Evolutionary conservation across 2,329 filamentous ascomycete species (phyloP), one percentile per base, ranked within the genome.

Genomic region (Cytospora schulzeri): DNA sequence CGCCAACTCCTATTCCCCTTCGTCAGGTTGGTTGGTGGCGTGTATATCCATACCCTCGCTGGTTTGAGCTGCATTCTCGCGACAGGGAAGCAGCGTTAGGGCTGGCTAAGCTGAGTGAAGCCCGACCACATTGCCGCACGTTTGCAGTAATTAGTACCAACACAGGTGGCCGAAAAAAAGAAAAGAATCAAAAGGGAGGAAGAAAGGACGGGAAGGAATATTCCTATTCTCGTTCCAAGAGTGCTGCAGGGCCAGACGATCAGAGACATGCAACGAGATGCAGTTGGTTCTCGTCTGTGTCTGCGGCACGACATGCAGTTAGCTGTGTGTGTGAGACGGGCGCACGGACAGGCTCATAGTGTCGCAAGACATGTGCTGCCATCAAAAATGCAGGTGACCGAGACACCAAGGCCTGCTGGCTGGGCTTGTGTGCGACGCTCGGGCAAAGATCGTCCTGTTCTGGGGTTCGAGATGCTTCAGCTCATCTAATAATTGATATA

Each of bases 351-450:
- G 54, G 33, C n/a, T n/a, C 45, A 48, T 48, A n/a, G 55, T 31
- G 51, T 29, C 19, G 52, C 48, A 45, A 48, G 59, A 62, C 51
- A 11, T 56, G 52, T 62, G 52, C 52, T 62, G 60, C 60, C 45
- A 26, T 50, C 50, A 53, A n/a, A 52, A 15, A 56, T 35, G 60
- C 53, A 62, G 38, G 52, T 26, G 52, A 29, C 60, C 60, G 60
- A 53, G 38, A 56, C 60, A 62, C 56, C 38, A 54, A 50, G 60
- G 60, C 52, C 55, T 29, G 35, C 52, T 62, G 60, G 52, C 38
- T 24, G 45, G 45, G n/a, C 2, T 24, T 22, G 11, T 33, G 53
- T 62, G 52, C 26, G 31, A 62, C 52, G 28, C 15, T 54, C 59
- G 52, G 35, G 52, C 38, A 35, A 45, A 7, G 55, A 11, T 6